Evolutionary conservation across 192 early-diverging fungal genomes (phyloP).

Genomic region (Rhizoclosmatium globosum): DNA sequence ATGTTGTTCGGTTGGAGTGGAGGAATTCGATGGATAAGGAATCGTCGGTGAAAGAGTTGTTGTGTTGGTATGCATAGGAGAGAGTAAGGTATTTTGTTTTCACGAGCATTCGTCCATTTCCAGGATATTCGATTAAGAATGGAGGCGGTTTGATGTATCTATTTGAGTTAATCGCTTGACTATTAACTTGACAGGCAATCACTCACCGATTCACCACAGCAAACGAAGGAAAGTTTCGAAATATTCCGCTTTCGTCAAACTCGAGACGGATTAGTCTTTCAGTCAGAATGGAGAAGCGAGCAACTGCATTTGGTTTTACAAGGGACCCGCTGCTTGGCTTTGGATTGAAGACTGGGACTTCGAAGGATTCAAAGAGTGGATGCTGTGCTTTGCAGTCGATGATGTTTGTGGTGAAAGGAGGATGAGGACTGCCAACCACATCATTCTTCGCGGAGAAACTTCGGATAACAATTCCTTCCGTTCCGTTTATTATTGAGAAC

Average conservation of each 20-base stretch:
- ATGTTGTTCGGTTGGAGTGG: neutral
- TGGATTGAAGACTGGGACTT: no score
- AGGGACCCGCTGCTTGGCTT: no score
- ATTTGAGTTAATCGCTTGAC: neutral
- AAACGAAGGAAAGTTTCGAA: neutral
- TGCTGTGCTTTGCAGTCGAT: no score
- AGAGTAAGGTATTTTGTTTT: neutral
- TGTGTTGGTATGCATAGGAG: neutral
- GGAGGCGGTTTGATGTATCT: neutral
- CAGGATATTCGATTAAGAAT: neutral
- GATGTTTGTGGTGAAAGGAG: no score
- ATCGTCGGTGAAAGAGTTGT: neutral
- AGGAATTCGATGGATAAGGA: conserved; percentile 1
- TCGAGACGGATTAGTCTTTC: neutral
- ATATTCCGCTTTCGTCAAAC: neutral
- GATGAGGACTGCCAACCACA: no score
- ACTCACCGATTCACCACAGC: conserved; percentile 4
- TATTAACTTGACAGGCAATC: neutral
- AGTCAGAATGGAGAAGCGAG: neutral
- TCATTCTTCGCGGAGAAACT: no score
- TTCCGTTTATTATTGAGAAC: no score
- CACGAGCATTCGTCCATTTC: neutral
- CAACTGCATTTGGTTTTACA: no score
- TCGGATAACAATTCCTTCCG: no score
- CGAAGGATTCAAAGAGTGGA: no score